These are phyloP conservation scores for Clarireedia hainanense DNA, from an alignment of 2,329 filamentous ascomycete species.

Conservation along the genomic window DNA sequence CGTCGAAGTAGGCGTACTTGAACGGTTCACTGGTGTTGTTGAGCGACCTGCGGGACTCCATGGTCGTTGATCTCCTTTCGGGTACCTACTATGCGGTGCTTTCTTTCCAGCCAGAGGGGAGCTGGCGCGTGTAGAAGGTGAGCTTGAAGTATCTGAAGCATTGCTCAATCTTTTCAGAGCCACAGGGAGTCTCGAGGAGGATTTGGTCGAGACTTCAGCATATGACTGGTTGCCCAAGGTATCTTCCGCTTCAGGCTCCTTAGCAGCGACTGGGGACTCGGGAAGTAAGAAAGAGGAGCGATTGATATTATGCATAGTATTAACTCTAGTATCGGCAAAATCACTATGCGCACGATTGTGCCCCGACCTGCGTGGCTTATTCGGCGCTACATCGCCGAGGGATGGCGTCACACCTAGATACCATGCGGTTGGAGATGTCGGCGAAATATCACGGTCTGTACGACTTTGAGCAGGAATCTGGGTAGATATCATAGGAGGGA, in stretches of 20 bases:
- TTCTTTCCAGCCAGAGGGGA: constrained; percentile 43
- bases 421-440: constrained; percentile 60
- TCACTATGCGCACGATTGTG: constrained; percentile 55
- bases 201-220: neutral
- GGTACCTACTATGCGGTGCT: constrained; percentile 28
- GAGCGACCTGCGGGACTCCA: constrained; percentile 23
- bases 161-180: constrained; percentile 28
- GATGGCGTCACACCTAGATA: constrained; percentile 42
- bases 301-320: constrained; percentile 17
- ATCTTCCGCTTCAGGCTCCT: neutral
- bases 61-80: constrained; percentile 21
- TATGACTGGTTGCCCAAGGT: neutral
- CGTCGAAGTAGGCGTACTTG: constrained; percentile 29
- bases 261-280: neutral
- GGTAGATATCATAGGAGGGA: constrained; percentile 39
- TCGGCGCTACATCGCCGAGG: constrained; percentile 31
- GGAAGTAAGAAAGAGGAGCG: constrained; percentile 4
- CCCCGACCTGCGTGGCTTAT: constrained; percentile 27
- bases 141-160: constrained; percentile 37
- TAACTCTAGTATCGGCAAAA: constrained; percentile 33
- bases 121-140: constrained; percentile 10
- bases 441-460: constrained; percentile 49
- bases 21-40: constrained; percentile 32
- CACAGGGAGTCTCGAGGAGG: constrained; percentile 23
- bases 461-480: constrained; percentile 41